These are phyloP conservation scores for Blepharisma stoltei DNA, from an alignment of 73 alveolate genomes.

Conservation along the genomic window DNA sequence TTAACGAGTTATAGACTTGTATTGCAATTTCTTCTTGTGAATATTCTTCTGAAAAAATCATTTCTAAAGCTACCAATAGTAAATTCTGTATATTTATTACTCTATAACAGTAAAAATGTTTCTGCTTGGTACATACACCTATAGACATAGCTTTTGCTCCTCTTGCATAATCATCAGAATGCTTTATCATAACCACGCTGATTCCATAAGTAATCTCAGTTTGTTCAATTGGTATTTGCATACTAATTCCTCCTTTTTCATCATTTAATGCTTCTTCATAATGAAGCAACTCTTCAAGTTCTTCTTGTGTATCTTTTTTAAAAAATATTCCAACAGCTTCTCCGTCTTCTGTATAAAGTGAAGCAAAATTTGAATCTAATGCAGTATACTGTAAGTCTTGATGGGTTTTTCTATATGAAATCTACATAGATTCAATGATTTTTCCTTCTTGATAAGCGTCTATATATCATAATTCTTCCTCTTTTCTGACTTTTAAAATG, in stretches of 20 bases:
- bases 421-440: neutral
- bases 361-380: neutral
- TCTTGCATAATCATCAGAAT: neutral
- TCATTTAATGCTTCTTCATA: neutral
- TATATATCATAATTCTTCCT: neutral
- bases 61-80: too few relatives aligned
- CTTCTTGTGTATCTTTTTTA: neutral
- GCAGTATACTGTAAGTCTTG: neutral
- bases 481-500: neutral
- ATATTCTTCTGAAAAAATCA: too few relatives aligned
- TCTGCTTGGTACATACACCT: neutral
- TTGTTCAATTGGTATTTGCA: neutral
- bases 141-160: conserved; percentile 10
- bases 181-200: neutral
- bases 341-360: neutral
- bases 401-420: conserved; percentile 9
- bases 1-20: too few relatives aligned
- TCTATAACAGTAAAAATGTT: neutral
- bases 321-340: neutral
- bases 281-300: neutral
- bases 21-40: too few relatives aligned
- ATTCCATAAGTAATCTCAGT: neutral
- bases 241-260: neutral
- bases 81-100: too few relatives aligned
- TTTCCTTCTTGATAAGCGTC: neutral